Percentiles rank a stretch among this genome's conserved stretches.
These are phyloP conservation scores for Aspergillus sp. DNA, from an alignment of 2,329 filamentous ascomycete genomes.

Conservation along the genomic window DNA sequence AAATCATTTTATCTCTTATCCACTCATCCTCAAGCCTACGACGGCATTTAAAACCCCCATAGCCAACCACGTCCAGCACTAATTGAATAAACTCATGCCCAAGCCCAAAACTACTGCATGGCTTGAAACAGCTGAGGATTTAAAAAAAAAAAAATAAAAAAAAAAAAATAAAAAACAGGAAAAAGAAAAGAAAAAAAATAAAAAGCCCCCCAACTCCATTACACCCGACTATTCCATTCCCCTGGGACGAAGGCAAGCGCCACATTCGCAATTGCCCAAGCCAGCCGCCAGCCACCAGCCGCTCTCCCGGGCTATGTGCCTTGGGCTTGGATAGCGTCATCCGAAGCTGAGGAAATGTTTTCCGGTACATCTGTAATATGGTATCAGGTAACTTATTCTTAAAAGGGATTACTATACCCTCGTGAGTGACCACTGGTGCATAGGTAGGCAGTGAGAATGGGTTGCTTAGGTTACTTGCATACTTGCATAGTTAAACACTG, in stretches of 20 bases:
- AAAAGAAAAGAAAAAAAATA: background rate
- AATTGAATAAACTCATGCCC: background rate
- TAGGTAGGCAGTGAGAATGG: too few species aligned
- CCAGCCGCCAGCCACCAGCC: constrained; percentile 4
- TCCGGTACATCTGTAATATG: background rate
- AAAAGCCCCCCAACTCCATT: background rate
- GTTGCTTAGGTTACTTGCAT: too few species aligned
- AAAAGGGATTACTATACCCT: too few species aligned
- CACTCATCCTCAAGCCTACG: background rate
- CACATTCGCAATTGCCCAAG: background rate
- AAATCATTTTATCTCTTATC: background rate
- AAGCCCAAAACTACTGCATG: background rate
- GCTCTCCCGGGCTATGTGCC: background rate
- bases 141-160: background rate
- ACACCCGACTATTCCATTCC: background rate
- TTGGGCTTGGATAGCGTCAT: background rate
- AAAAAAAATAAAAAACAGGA: background rate
- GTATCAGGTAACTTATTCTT: too few species aligned
- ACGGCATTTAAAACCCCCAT: background rate
- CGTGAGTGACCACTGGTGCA: too few species aligned
- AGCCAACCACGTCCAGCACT: background rate
- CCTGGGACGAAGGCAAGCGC: background rate
- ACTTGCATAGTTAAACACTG: too few species aligned
- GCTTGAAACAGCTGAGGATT: too few species aligned
- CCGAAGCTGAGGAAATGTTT: background rate